Evolutionary conservation across 2,329 filamentous ascomycete species (phyloP), one percentile per base, ranked within the genome.

Genomic region (Penicillium decumbens): DNA sequence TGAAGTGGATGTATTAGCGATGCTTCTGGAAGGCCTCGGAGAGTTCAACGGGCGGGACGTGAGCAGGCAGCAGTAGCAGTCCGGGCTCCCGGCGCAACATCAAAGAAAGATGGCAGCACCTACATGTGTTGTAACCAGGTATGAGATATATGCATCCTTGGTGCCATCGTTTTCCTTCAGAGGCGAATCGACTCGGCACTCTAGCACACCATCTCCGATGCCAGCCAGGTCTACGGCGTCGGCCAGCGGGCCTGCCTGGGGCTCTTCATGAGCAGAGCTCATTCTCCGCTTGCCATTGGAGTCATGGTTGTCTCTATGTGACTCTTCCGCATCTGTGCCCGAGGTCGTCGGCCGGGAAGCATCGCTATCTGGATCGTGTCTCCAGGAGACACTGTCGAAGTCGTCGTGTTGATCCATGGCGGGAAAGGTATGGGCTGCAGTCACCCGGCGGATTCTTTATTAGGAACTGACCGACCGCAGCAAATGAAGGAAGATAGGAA

Each of bases 141-240:
- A 98, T 9, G 93, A 97, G 50, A 97, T 87, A 74, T 95, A 98
- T 46, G 89, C 87, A 72, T 96, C 93, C 72, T 96, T 96, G 51
- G 91, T 95, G 41, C 93, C 92, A 65, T 96, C 89, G 65, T 92
- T 93, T 76, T 97, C 93, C 73, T 96, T 97, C 71, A 92, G 81
- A 18, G 93, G 90, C 50, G 85, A 81, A 47, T 83, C 82, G 15
- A 98, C 92, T 15, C 77, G 83, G 68, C 91, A 96, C 65, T 95
- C 87, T 38, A 98, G 79, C 49, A 82, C 80, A 58, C 95, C 92
- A 58, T 83, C 78, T 32, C 78, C 80, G 53, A 85, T 85, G 46
- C 87, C 76, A 40, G 82, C 82, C 44, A 83, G 72, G 63, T 87
- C 84, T 49, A 79, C 75, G 24, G 74, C 70, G 45, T 80, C 77